Evolutionary conservation across 2,329 filamentous ascomycete species (phyloP).

Genomic region (Aspergillus sojae): DNA sequence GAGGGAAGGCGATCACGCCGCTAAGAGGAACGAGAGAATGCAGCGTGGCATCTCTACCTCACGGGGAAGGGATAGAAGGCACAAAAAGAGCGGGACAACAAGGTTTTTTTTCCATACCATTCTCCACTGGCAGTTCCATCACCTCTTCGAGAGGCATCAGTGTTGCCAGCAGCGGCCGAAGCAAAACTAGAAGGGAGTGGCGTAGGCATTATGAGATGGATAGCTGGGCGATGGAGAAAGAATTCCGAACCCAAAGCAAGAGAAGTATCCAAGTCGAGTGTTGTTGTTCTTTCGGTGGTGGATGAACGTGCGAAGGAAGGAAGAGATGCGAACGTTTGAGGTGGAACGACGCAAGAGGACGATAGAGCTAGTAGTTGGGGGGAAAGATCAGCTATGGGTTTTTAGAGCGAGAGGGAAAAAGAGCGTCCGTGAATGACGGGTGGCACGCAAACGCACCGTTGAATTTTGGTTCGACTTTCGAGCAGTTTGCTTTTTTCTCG

Average conservation of each 20-base stretch:
- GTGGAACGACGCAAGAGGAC: conserved; percentile 24
- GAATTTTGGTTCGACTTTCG: neutral
- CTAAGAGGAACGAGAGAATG: neutral
- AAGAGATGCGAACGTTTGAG: conserved; percentile 26
- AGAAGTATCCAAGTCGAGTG: conserved; percentile 14
- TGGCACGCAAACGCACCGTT: neutral
- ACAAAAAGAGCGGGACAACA: conserved; percentile 2
- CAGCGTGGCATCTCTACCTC: neutral
- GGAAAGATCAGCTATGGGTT: neutral
- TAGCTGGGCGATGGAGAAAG: conserved; percentile 23
- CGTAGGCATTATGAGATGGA: conserved; percentile 61
- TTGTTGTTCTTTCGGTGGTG: conserved; percentile 23
- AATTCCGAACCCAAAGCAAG: conserved; percentile 26
- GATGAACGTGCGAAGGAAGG: conserved; percentile 11
- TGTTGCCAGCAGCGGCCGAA: conserved; percentile 78
- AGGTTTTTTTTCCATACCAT: conserved; percentile 59
- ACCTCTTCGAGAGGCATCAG: conserved; percentile 63
- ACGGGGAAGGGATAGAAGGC: conserved; percentile 4
- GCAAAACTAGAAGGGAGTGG: conserved; percentile 82
- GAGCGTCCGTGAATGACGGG: neutral
- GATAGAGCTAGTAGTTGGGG: conserved; percentile 9
- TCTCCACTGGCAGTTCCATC: conserved; percentile 66
- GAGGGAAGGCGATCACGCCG: neutral
- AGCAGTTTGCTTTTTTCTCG: neutral
- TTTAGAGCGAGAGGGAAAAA: neutral